Base-by-base conservation (phyloP, 2,329 filamentous ascomycete species). In the Sarocladium oryzae region DNA sequence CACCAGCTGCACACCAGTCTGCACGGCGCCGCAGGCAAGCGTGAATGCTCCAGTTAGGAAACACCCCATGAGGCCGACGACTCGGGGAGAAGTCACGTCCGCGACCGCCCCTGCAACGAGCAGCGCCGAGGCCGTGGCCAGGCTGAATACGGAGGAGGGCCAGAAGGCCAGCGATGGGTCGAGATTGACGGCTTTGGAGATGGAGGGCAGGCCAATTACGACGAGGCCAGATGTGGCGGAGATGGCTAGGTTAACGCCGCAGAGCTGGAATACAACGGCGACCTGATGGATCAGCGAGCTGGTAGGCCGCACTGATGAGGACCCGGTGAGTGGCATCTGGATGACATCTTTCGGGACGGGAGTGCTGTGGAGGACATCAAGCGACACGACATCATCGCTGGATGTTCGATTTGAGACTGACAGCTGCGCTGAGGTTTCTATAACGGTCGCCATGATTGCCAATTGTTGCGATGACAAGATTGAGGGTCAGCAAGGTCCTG, bases 121-220 rank as follows among this genome's bases (percentile, higher is more conserved):
- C 15, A 73, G 57, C 0, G 63, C 63, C 0, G 68, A 67, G 0
- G 66, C 69, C 0, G 65, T 65, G 1, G 68, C 62, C 0, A 72
- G 61, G 1, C 59, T 60, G 18, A 62, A 62, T 2, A 68, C 66
- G 2, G 68, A 70, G 1, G 63, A 56, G 1, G 70, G 69, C 70
- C 70, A 72, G 46, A 71, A 64, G 2, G 64, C 60, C n/a, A 72
- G 63, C 1, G 60, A 60, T 4, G 55, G 36, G 7, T 63, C 61
- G 2, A 72, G 55, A 24, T 56, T 49, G 30, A 74, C 56, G 26
- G 70, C 67, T 13, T 56, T 51, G 1, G 69, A 66, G 52, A 76
- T 73, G 10, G 61, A 58, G 4, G 72, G 70, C 1, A 75, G 61
- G 18, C 63, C 64, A 23, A 73, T 64, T 2, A 71, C 60, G 16